These are phyloP conservation scores for Salix viminalis DNA, from an alignment of 345 rosid genomes.

Conservation along the genomic window DNA sequence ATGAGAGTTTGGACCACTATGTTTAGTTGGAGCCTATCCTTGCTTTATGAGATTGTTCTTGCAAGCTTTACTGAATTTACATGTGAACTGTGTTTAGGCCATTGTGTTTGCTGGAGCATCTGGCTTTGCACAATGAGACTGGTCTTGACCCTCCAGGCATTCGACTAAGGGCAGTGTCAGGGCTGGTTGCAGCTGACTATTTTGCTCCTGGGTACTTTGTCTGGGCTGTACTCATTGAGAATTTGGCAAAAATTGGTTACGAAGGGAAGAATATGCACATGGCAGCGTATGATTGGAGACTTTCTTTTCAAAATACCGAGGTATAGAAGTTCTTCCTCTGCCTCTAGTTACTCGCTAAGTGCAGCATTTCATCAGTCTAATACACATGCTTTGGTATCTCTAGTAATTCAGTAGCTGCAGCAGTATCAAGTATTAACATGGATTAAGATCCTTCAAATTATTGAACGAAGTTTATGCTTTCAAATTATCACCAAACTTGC, in stretches of 20 bases:
- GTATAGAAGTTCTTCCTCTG: constrained; percentile 9
- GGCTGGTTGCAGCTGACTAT: constrained; percentile 57
- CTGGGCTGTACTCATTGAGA: constrained; percentile 73
- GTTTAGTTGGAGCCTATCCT: neutral
- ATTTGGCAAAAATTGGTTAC: constrained; percentile 72
- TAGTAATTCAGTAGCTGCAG: neutral
- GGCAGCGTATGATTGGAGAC: constrained; percentile 34
- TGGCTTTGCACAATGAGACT: constrained; percentile 61
- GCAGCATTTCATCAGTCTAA: neutral
- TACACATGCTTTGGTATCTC: neutral
- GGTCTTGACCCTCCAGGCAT: constrained; percentile 76
- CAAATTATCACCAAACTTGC: neutral
- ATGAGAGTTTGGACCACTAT: neutral
- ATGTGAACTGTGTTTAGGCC: constrained; percentile 35
- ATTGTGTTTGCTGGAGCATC: constrained; percentile 68
- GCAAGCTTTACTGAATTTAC: neutral
- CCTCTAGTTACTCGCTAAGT: neutral
- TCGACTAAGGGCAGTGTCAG: constrained; percentile 55
- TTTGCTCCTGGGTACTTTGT: constrained; percentile 59
- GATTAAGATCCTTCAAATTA: no score
- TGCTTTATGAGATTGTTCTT: neutral
- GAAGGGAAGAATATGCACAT: constrained; percentile 53
- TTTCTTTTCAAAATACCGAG: constrained; percentile 32
- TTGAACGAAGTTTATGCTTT: neutral
- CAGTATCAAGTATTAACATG: neutral